A percentile compares a stretch with the other conserved stretches of the same genome.
Evolutionary conservation across 2,329 filamentous ascomycete species (phyloP).

Genomic region (Penicillium nordicum): DNA sequence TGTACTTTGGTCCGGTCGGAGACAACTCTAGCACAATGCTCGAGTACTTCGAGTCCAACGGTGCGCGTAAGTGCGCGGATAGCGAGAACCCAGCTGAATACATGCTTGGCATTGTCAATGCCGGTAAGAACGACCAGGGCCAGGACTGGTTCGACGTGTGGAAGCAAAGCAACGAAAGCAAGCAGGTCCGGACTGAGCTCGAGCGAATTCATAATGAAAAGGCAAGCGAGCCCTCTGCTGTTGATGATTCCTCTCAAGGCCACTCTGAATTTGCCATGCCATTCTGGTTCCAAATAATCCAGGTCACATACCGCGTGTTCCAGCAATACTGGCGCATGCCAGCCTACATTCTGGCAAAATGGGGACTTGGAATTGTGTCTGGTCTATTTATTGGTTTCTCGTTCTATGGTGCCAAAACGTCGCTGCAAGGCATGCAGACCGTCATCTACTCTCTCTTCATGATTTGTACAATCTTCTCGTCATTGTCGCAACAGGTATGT

Average conservation of each 20-base stretch:
- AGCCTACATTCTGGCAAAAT: conserved; percentile 79
- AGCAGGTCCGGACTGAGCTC: conserved; percentile 54
- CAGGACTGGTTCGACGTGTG: conserved; percentile 62
- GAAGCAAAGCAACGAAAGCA: conserved; percentile 56
- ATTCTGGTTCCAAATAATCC: conserved; percentile 61
- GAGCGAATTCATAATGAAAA: conserved; percentile 52
- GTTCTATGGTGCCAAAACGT: conserved; percentile 68
- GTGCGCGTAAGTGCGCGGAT: conserved; percentile 55
- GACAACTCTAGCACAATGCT: conserved; percentile 54
- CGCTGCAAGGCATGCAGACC: conserved; percentile 74
- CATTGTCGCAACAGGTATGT: conserved; percentile 17
- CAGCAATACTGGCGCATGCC: conserved; percentile 88
- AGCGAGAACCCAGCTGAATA: conserved; percentile 71
- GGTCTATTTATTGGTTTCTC: conserved; percentile 79
- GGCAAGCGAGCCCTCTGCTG: conserved; percentile 27
- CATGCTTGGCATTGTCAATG: conserved; percentile 61
- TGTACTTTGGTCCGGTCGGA: conserved; percentile 66
- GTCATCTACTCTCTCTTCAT: conserved; percentile 84
- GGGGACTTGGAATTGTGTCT: conserved; percentile 57
- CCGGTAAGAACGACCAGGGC: conserved; percentile 19
- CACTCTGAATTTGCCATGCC: conserved; percentile 75
- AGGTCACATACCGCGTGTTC: conserved; percentile 71
- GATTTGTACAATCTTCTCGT: conserved; percentile 66
- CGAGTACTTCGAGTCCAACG: conserved; percentile 62
- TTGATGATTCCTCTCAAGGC: conserved; percentile 41